Base-by-base conservation (phyloP, 78 protist species). In the Dictyostelium citrinum region DNA sequence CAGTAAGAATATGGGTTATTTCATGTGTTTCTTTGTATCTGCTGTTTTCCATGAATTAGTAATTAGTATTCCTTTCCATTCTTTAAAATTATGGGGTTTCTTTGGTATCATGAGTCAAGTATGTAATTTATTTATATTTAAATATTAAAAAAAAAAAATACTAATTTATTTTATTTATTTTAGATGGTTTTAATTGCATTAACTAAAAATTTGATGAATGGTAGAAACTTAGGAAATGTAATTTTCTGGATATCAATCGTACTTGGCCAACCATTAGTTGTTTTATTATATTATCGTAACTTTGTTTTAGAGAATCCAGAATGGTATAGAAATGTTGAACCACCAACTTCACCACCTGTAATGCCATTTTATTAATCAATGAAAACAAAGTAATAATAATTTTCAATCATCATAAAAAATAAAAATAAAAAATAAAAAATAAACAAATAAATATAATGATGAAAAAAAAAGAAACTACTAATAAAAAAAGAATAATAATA, bases 41-140 rank as follows among this genome's bases (percentile, higher is more conserved):
- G 98, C 97, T 5, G 27, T 96, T 14, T 82, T 92, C 67, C 97
- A 97, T 76, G 97, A 97, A 72, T 41, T 85, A 11, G 91, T 93
- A 9, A 84, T 93, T 35, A 43, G 82, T 14, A 72, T 93, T 39
- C 96, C 96, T 22, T 93, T 93, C 74, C 94, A 85, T 20, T 45
- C 90, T 7, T 22, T 93, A 46, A 93, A 93, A 43, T 17, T 79
- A 11, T 93, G 96, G 96, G 96, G 81, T n/a, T 93, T 93, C 78
- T 75, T 83, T 46, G 96, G 96, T 61, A 93, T 93, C 11, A 93
- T 93, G 96, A 84, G 90, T 77, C 90, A 80, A 82, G 77, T 70
- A 70, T 10, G 75, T 67, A 58, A 2, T 35, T 10, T 16, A 27
- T 10, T 79, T 49, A 77, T 29, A 51, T 5, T 77, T 5, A 2